phyloP scores from a whole-genome alignment of 2,329 filamentous ascomycete species.

The Madurella mycetomatis region DNA sequence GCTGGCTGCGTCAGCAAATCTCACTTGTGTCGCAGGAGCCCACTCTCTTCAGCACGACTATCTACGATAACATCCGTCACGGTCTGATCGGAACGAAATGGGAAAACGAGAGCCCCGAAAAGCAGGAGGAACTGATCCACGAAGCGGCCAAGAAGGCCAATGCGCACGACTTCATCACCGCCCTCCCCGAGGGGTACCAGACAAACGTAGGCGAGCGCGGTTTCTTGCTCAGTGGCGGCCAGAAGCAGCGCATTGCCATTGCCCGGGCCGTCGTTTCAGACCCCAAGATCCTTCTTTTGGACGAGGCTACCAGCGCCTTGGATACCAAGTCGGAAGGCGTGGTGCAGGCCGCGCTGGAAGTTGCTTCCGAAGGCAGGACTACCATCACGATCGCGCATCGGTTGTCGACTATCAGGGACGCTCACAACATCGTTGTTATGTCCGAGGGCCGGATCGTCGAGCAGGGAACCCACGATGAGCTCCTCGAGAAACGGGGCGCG shows the following conservation, averaged over 20 bases:
- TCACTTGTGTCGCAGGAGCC: slow-evolving; percentile 92
- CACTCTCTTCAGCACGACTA: slow-evolving; percentile 82
- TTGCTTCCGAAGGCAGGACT: slow-evolving; percentile 77
- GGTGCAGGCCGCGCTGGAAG: slow-evolving; percentile 88
- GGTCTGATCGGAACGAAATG: slow-evolving; percentile 80
- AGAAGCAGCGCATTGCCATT: slow-evolving; percentile 96
- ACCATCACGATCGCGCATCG: slow-evolving; percentile 96
- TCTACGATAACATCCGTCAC: slow-evolving; percentile 84
- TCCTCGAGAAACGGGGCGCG: slow-evolving; percentile 65
- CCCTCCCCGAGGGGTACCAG: slow-evolving; percentile 82
- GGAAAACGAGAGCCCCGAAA: slow-evolving; percentile 64
- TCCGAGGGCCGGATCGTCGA: slow-evolving; percentile 79
- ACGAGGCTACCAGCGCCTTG: slow-evolving; percentile 90
- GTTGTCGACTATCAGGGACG: slow-evolving; percentile 87
- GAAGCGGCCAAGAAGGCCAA: slow-evolving; percentile 87
- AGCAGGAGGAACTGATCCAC: slow-evolving; percentile 65
- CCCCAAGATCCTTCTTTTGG: slow-evolving; percentile 85
- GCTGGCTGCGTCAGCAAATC: slow-evolving; percentile 89
- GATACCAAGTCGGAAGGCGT: slow-evolving; percentile 94
- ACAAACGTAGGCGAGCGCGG: slow-evolving; percentile 95
- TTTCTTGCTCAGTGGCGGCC: slow-evolving; percentile 86
- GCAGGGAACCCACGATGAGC: slow-evolving; percentile 79
- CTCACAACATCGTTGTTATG: slow-evolving; percentile 96
- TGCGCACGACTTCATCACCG: slow-evolving; percentile 83
- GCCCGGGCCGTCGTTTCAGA: slow-evolving; percentile 86